A percentile compares a stretch with the other conserved stretches of the same genome.
Evolutionary conservation across 2,329 filamentous ascomycete species (phyloP).

Genomic region (Tolypocladium tropicale): DNA sequence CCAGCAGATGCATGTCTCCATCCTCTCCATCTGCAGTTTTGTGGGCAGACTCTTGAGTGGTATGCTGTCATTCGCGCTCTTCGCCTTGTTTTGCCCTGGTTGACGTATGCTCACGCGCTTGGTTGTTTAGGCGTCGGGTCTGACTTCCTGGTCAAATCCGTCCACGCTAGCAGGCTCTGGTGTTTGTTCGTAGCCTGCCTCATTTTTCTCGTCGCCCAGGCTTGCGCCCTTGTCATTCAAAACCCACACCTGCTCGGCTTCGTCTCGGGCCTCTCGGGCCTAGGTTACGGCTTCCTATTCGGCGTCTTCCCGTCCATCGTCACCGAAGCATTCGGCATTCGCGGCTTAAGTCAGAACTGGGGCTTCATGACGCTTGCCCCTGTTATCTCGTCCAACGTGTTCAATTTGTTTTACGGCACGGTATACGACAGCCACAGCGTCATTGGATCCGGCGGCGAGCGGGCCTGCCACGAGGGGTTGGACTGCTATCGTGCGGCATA

Average conservation of each 20-base stretch:
- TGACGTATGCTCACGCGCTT: background rate
- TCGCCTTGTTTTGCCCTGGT: background rate
- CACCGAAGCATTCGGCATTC: slow-evolving; percentile 83
- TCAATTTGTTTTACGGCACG: slow-evolving; percentile 81
- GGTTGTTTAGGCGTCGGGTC: slow-evolving; percentile 64
- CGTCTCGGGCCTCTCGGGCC: slow-evolving; percentile 73
- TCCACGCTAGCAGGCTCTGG: slow-evolving; percentile 80
- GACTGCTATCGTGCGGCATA: slow-evolving; percentile 78
- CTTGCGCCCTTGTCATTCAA: slow-evolving; percentile 62
- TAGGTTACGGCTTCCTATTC: slow-evolving; percentile 89
- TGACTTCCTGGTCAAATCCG: slow-evolving; percentile 74
- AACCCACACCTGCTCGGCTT: slow-evolving; percentile 69
- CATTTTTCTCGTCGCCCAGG: slow-evolving; percentile 71
- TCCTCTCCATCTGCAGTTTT: slow-evolving; percentile 85
- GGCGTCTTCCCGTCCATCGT: slow-evolving; percentile 86
- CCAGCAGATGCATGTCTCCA: slow-evolving; percentile 88
- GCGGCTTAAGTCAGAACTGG: slow-evolving; percentile 90
- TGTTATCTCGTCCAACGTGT: slow-evolving; percentile 79
- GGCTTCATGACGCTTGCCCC: slow-evolving; percentile 87
- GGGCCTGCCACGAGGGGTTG: slow-evolving; percentile 66
- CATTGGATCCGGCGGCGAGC: slow-evolving; percentile 56
- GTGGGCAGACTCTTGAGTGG: slow-evolving; percentile 68
- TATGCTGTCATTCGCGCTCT: slow-evolving; percentile 25
- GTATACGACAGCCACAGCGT: slow-evolving; percentile 76
- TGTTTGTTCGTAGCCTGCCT: slow-evolving; percentile 69